Percentiles rank a stretch among this genome's conserved stretches.
These are phyloP conservation scores for Suhomyces kilbournensis DNA, from an alignment of 805 yeast genomes.

Conservation along the genomic window DNA sequence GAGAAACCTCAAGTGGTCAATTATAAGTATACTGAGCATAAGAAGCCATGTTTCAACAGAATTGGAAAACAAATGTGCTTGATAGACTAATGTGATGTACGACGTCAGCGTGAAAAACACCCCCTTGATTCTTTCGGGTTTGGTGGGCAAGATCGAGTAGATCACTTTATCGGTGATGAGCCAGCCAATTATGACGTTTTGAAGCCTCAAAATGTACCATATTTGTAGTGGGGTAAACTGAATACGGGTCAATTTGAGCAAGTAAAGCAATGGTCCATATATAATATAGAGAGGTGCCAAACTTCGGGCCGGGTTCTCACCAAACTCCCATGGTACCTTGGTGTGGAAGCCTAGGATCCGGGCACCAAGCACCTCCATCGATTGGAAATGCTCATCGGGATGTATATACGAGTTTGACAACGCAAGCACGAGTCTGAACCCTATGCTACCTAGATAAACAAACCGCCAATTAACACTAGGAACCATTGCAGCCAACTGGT, in stretches of 20 bases:
- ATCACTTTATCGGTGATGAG: constrained; percentile 40
- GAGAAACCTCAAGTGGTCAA: constrained; percentile 38
- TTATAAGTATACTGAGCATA: constrained; percentile 47
- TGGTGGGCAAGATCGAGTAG: constrained; percentile 46
- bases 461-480: constrained; percentile 43
- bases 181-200: constrained; percentile 40
- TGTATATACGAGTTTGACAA: constrained; percentile 82
- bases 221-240: constrained; percentile 45
- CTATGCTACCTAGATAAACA: constrained; percentile 43
- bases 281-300: constrained; percentile 61
- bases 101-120: constrained; percentile 50
- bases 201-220: constrained; percentile 54
- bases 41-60: constrained; percentile 68
- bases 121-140: constrained; percentile 49
- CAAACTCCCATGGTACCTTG: constrained; percentile 82
- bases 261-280: constrained; percentile 62
- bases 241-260: constrained; percentile 30
- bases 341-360: constrained; percentile 43
- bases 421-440: constrained; percentile 53
- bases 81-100: constrained; percentile 75
- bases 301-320: constrained; percentile 62
- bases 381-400: constrained; percentile 97
- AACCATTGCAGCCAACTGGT: background rate
- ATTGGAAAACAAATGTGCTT: constrained; percentile 88
- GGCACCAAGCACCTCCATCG: constrained; percentile 67